Base-by-base conservation (phyloP, 1,284 basidiomycete species). In the Coniferiporia weirii region DNA sequence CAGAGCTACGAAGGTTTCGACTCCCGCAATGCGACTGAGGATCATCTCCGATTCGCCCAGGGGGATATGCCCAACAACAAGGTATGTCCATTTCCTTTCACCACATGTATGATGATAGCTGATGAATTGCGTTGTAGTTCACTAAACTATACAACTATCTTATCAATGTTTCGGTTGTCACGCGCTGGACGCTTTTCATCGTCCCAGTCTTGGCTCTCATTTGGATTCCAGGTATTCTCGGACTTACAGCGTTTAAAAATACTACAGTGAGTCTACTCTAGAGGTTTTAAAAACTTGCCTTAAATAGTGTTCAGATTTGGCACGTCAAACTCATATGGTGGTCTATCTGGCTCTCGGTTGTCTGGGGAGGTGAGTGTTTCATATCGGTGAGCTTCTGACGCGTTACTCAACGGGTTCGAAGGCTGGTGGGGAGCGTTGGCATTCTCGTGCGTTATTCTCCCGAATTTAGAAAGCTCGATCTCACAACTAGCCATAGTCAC, bases 391-490 rank as follows among this genome's bases (percentile, higher is more conserved):
- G 52, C 27, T 63, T 27, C 12, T 38, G 19, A 12, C 38, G 27
- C 27, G 3, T 27, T 9, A 40, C 9, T 22, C 49, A n/a, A 50
- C 52, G 32, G 47, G 45, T 60, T 58, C 55, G 35, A 67, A 77
- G 90, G 91, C 19, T 95, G 92, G 90, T 96, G 93, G 93, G 82
- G 73, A 44, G 76, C 85, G 5, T 78, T 90, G 46, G 88, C 90
- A 4, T 72, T 75, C 36, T 79, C 88, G 79, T 87, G 68, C 68
- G 80, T 76, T 36, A 34, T 36, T 46, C 45, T 58, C 49, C 50
- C 54, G 45, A 38, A 22, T 67, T 43, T 61, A 70, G 35, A 70
- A 71, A 55, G 51, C 61, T n/a, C 56, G 70, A 54, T 72, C 48
- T 57, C 38, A 27, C 27, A 20, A 46, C 44, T 8, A 17, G 6